A percentile compares a stretch with the other conserved stretches of the same genome.
Conservation (phyloP, 805 yeast species). For the Schwanniomyces pseudopolymorphus region DNA sequence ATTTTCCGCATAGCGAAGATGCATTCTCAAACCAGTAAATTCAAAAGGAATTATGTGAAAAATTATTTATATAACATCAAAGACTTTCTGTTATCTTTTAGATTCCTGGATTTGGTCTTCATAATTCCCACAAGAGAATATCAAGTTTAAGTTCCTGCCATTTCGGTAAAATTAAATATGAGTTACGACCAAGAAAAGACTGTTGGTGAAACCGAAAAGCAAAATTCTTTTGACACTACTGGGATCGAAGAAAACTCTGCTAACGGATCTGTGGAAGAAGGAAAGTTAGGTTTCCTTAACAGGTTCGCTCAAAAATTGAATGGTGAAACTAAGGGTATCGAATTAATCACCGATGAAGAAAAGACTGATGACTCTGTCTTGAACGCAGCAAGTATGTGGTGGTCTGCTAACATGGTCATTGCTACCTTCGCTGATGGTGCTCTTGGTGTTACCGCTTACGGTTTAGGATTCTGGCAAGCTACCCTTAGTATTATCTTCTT, state of each 20-base stretch:
- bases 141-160: background rate
- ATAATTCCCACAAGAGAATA: background rate
- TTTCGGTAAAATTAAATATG: background rate
- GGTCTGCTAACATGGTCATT: constrained; percentile 84
- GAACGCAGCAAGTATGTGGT: constrained; percentile 86
- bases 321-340: constrained; percentile 69
- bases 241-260: constrained; percentile 6
- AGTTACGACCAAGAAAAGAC: background rate
- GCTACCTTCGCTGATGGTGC: constrained; percentile 81
- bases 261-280: constrained; percentile 5
- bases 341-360: constrained; percentile 75
- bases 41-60: background rate
- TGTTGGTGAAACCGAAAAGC: background rate
- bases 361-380: constrained; percentile 64
- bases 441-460: constrained; percentile 56
- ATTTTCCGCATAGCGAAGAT: background rate
- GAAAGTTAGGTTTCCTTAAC: constrained; percentile 28
- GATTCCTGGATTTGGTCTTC: background rate
- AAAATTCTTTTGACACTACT: background rate
- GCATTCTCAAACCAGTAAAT: background rate
- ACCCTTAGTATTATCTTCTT: constrained; percentile 70
- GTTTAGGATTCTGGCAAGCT: constrained; percentile 71
- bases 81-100: background rate
- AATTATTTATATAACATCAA: background rate
- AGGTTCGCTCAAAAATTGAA: constrained; percentile 34